These are phyloP conservation scores for Chytriomyces sp. DNA, from an alignment of 192 early-diverging fungal species.

Conservation along the genomic window DNA sequence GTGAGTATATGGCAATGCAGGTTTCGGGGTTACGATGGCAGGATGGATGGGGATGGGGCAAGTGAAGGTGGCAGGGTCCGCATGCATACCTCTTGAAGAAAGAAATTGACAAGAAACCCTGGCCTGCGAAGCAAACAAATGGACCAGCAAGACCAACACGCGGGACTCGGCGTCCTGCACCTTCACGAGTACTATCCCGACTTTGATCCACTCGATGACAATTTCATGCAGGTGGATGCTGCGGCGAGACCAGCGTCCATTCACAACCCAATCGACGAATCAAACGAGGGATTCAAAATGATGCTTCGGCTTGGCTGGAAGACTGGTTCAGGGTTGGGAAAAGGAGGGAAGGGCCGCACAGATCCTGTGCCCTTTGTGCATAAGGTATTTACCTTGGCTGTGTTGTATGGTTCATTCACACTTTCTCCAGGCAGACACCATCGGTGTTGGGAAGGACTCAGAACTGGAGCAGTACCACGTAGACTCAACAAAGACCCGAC, in stretches of 20 bases:
- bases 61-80: no score
- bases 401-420: background rate
- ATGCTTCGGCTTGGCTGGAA: conserved; percentile 77
- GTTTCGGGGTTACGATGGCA: background rate
- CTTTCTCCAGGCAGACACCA: conserved; percentile 62
- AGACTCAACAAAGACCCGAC: conserved; percentile 64
- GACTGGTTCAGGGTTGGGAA: conserved; percentile 66
- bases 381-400: background rate
- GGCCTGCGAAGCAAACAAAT: background rate
- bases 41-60: no score
- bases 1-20: no score
- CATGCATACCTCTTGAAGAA: no score
- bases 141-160: background rate
- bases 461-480: conserved; percentile 54
- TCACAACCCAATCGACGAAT: background rate
- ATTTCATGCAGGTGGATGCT: background rate
- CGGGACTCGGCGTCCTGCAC: conserved; percentile 5
- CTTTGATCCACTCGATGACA: background rate
- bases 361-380: conserved; percentile 70
- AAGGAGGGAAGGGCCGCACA: conserved; percentile 59
- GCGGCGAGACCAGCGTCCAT: conserved; percentile 1
- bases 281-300: conserved; percentile 71
- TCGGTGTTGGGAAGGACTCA: conserved; percentile 71
- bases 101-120: background rate
- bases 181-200: background rate